Conservation (phyloP, 75 land plant species). For the Isoetes taiwanensis region DNA sequence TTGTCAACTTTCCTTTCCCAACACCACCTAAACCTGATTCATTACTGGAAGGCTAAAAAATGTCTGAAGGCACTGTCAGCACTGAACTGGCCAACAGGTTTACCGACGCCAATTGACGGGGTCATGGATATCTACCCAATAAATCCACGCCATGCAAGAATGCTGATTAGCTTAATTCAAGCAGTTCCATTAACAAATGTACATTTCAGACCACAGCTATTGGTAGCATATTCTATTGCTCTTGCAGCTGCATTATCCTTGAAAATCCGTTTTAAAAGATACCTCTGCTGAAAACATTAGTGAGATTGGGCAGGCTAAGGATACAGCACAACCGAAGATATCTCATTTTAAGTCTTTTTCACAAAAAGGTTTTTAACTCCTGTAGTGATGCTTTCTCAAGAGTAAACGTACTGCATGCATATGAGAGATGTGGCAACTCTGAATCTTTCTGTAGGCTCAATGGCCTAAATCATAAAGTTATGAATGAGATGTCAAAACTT, state of each 20-base stretch:
- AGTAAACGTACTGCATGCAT: conserved; percentile 67
- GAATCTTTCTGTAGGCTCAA: conserved; percentile 51
- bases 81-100: conserved; percentile 41
- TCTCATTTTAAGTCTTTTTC: too few relatives aligned
- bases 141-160: conserved; percentile 93
- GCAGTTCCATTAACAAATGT: conserved; percentile 15
- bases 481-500: conserved; percentile 96
- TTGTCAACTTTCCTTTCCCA: conserved; percentile 85
- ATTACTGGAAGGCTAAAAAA: conserved; percentile 55
- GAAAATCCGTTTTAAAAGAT: conserved; percentile 58
- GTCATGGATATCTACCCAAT: conserved; percentile 87
- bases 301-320: too few relatives aligned
- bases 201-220: conserved; percentile 32
- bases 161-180: conserved; percentile 76
- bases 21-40: conserved; percentile 57
- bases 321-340: too few relatives aligned
- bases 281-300: conserved; percentile 18
- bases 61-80: conserved; percentile 77
- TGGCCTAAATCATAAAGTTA: conserved; percentile 59
- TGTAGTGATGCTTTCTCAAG: conserved; percentile 73
- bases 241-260: conserved; percentile 80
- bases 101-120: conserved; percentile 52
- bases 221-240: conserved; percentile 68
- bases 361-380: conserved; percentile 45
- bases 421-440: conserved; percentile 51